Base-by-base conservation (phyloP, 331 rosid genomes). In the Prunus yedoensis region DNA sequence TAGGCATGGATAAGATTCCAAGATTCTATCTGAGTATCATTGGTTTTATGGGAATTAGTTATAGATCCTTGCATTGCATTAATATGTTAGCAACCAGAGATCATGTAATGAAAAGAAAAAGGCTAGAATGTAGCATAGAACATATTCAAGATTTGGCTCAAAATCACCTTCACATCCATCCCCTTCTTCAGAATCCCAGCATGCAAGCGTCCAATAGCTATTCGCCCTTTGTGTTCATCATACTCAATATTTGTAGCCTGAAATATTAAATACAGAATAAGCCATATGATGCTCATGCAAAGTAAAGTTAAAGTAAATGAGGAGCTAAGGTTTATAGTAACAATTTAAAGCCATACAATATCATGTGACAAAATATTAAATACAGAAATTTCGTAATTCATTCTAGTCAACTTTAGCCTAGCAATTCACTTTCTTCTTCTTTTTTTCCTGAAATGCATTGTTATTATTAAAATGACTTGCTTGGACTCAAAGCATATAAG, bases 191-290 rank as follows among this genome's bases (percentile, higher is more conserved):
- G 83, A 68, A 51, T 73, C 74, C 99, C 99, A 80, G 99, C 97
- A 83, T 86, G 96, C 78, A 94, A 85, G 74, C 99, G 99, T 76
- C 99, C 99, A 83, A 94, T 94, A 77, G 99, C 99, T 75, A 94
- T 94, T 25, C 97, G 90, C 54, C 99, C 99, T 81, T 94, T 94
- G 83, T 94, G 99, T 80, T 91, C 99, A 83, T 94, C 97, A 73
- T 87, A 94, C 82, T 94, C 99, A 3, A 88, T 90, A 82, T 85
- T 94, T 73, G 99, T 91, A 73, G 74, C 95, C 97, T 94, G 64
- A 76, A 81, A 53, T 47, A 41, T 28, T 64, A 32, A 20, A 66
- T 41, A 25, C 54, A 70, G 46, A 28, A 53, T 18, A 54, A 8
- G 4, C 28, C 51, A 12, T 50, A 61, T 15, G 38, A 72, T 21